These are phyloP conservation scores for Clarkia xantiana DNA, from an alignment of 345 rosid genomes.

Conservation along the genomic window DNA sequence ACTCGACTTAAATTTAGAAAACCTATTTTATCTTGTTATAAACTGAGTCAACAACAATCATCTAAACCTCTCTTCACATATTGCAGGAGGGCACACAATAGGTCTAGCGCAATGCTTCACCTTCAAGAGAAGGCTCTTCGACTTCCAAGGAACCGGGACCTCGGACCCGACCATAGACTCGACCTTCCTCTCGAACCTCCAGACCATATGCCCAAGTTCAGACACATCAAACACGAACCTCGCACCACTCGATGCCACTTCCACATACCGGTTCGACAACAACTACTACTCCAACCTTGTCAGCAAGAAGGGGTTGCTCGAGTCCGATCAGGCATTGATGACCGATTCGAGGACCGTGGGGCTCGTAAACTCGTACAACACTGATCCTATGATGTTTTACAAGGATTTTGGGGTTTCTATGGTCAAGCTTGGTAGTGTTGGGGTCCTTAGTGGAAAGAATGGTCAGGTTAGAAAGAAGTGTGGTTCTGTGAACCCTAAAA, in stretches of 20 bases:
- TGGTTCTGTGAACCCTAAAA: slow-evolving; percentile 32
- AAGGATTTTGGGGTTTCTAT: slow-evolving; percentile 56
- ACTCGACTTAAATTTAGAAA: too few relatives aligned
- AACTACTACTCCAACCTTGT: slow-evolving; percentile 42
- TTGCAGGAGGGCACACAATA: slow-evolving; percentile 72
- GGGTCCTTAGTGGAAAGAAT: slow-evolving; percentile 40
- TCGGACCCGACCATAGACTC: slow-evolving; percentile 52
- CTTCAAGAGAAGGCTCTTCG: slow-evolving; percentile 62
- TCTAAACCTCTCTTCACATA: too few relatives aligned
- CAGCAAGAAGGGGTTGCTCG: slow-evolving; percentile 42
- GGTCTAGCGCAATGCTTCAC: slow-evolving; percentile 83
- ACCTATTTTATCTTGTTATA: too few relatives aligned
- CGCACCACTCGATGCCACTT: slow-evolving; percentile 49
- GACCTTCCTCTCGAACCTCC: slow-evolving; percentile 29
- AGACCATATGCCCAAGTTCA: slow-evolving; percentile 41
- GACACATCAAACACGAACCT: slow-evolving; percentile 45
- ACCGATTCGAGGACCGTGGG: slow-evolving; percentile 31
- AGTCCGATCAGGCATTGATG: slow-evolving; percentile 61
- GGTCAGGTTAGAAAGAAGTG: slow-evolving; percentile 63
- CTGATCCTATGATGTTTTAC: slow-evolving; percentile 31
- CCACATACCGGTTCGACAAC: slow-evolving; percentile 44
- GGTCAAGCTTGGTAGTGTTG: slow-evolving; percentile 51
- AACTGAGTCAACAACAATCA: too few relatives aligned
- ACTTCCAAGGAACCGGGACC: slow-evolving; percentile 56
- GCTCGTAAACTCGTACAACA: slow-evolving; percentile 39